Base-by-base conservation (phyloP, 2,329 filamentous ascomycete genomes). In the Nothophaeocryptopus gaeumannii region DNA sequence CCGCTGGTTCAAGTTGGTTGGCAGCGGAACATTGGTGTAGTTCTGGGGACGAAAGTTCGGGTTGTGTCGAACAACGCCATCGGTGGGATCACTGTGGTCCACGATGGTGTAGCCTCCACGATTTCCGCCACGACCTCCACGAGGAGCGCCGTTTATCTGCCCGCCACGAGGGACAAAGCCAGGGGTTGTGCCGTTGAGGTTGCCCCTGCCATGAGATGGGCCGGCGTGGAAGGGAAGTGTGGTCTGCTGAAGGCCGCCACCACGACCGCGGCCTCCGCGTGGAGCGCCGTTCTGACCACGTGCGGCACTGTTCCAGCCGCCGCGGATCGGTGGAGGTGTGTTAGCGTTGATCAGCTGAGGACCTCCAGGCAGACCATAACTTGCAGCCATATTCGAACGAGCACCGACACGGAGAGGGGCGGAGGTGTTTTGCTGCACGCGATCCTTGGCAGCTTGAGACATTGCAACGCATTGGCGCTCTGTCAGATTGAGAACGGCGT, bases 401-500 rank as follows among this genome's bases (percentile, higher is more conserved):
- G 55, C 58, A n/a, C 59, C 56, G 4, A 26, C 20, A 16, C 60
- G 50, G 8, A 66, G 54, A 2, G 64, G 63, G 5, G 55, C 51
- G 48, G 55, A 59, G 5, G 59, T 53, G 42, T 57, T 54, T 38
- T 53, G 38, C 3, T 62, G 62, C 30, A 59, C 59, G 12, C 63
- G 59, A 5, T 58, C 61, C 44, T 60, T 63, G 12, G 58, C 63
- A 5, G 66, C 66, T 43, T 72, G 35, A 64, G 70, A 58, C 72
- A 80, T 79, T 53, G 73, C 85, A 36, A 95, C 76, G 14, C 96
- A 80, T 72, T 99, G 93, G 61, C 81, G 85, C 64, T 91, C 78
- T 1, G 85, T 85, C 49, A 95, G 76, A 71, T 99, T 99, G 31
- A 99, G 79, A 2, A 97, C 90, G 0, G 88, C 87, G n/a, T 87